phyloP scores from a whole-genome alignment of 2,329 filamentous ascomycete genomes.

The Blastomyces emzantsi region DNA sequence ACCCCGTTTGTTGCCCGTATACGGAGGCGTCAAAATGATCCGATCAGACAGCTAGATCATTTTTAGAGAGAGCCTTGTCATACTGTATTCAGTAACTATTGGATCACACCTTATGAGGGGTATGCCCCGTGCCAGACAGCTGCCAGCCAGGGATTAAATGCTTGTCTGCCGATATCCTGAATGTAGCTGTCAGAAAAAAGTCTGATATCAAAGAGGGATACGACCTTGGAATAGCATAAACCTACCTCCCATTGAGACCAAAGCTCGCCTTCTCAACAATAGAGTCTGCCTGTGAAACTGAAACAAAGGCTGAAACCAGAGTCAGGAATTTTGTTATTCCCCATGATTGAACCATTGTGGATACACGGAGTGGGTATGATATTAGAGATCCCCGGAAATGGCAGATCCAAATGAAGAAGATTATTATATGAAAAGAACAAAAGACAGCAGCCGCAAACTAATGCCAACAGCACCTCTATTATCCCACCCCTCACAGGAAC shows the following conservation, averaged over 20 bases:
- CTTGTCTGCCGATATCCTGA: conserved; percentile 53
- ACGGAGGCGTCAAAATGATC: conserved; percentile 80
- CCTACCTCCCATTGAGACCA: conserved; percentile 57
- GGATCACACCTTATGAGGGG: conserved; percentile 42
- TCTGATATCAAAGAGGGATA: not conserved
- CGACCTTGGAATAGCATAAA: not conserved
- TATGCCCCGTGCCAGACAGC: conserved; percentile 46
- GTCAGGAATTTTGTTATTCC: conserved; percentile 35
- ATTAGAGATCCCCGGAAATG: not conserved
- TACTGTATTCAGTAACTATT: not conserved
- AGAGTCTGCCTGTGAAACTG: conserved; percentile 52
- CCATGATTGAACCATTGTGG: conserved; percentile 15
- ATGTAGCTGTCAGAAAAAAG: conserved; percentile 1
- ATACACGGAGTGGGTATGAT: conserved; percentile 11
- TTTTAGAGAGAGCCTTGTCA: not conserved
- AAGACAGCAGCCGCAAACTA: not conserved
- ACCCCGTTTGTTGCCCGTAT: conserved; percentile 75
- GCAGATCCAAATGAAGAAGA: not conserved
- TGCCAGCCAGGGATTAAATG: conserved; percentile 49
- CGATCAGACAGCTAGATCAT: conserved; percentile 64
- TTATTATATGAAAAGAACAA: not conserved
- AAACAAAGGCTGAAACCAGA: conserved; percentile 39
- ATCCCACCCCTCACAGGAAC: not conserved
- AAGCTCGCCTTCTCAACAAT: conserved; percentile 69
- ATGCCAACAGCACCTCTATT: not conserved